Base-by-base conservation (phyloP, 2,329 filamentous ascomycete genomes). In the Colletotrichum sp. region DNA sequence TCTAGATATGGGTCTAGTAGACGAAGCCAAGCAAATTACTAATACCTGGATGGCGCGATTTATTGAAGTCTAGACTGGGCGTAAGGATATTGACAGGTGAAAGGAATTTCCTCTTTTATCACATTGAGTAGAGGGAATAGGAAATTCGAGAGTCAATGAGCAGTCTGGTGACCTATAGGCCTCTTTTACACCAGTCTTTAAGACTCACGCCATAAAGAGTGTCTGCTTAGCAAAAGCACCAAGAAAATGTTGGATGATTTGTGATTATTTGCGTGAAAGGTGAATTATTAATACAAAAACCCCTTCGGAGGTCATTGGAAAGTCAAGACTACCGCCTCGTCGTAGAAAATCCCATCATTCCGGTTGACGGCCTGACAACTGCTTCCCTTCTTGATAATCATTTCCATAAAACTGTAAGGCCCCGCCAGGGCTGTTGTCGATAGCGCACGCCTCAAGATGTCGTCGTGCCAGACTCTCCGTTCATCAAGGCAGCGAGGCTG, bases 1-100 rank as follows among this genome's bases (percentile, higher is more conserved):
- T 79, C 81, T 90, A 59, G 87, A 88, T 34, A 71, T 92, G 81
- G 91, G 91, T 0, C 79, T 92, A 26, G 90, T 92, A 2, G 91
- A 92, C 81, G 91, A 93, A 82, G 91, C 91, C 0, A 92, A 92
- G 83, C 80, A 87, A 75, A 83, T 92, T 28, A 88, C 88, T 1
- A 81, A 89, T n/a, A 87, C 86, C 5, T 92, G 91, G 90, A 92
- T 92, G 90, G 90, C 89, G 3, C 85, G 90, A 63, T 92, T 90
- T 89, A 90, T 83, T 12, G 79, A 70, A 6, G 57, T 77, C 5
- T 77, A 34, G 26, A 49, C 6, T 12, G 6, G n/a, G 2, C 1
- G 18, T n/a, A 49, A 12, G 2, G 1, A 1, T 49, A 13, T n/a
- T 7, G 9, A 49, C 1, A n/a, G n/a, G n/a, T 49, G 3, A 7